Evolutionary conservation across 495 filamentous ascomycete genomes (phyloP).

Genomic region (Aspergillus indologenus): DNA sequence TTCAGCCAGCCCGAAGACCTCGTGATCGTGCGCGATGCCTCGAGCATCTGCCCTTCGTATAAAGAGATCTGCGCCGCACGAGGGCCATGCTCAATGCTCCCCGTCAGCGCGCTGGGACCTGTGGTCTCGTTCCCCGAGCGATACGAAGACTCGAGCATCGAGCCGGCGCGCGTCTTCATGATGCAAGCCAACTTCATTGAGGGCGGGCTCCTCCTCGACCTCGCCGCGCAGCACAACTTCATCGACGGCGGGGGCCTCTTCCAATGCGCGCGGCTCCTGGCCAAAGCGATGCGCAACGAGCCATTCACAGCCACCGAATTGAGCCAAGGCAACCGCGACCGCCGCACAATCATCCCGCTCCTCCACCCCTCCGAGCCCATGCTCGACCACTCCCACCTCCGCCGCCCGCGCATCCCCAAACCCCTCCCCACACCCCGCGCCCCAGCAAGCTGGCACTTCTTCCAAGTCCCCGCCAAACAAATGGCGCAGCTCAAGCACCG

Average conservation of each 20-base stretch:
- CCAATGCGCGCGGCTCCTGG: constrained; percentile 24
- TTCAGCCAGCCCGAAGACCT: not conserved
- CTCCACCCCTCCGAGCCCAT: constrained; percentile 24
- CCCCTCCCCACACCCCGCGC: not conserved
- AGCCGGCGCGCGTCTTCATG: not conserved
- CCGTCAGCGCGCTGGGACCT: not conserved
- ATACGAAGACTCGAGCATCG: not conserved
- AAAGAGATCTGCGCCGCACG: not conserved
- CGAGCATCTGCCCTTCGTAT: not conserved
- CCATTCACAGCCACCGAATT: constrained; percentile 2
- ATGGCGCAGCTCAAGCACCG: not conserved
- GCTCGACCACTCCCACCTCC: constrained; percentile 28
- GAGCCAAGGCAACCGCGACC: constrained; percentile 29
- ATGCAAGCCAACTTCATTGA: constrained; percentile 34
- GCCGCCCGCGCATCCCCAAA: not conserved
- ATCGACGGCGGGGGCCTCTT: constrained; percentile 29
- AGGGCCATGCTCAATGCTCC: not conserved
- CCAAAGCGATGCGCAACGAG: constrained; percentile 19
- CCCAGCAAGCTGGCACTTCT: not conserved
- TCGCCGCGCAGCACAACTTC: constrained; percentile 32
- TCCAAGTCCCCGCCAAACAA: not conserved
- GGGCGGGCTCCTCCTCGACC: constrained; percentile 25
- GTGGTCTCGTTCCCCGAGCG: not conserved
- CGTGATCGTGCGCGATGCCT: not conserved
- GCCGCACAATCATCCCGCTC: constrained; percentile 25